phyloP scores from a whole-genome alignment of 2,329 filamentous ascomycete species.

The Talaromyces sp. region DNA sequence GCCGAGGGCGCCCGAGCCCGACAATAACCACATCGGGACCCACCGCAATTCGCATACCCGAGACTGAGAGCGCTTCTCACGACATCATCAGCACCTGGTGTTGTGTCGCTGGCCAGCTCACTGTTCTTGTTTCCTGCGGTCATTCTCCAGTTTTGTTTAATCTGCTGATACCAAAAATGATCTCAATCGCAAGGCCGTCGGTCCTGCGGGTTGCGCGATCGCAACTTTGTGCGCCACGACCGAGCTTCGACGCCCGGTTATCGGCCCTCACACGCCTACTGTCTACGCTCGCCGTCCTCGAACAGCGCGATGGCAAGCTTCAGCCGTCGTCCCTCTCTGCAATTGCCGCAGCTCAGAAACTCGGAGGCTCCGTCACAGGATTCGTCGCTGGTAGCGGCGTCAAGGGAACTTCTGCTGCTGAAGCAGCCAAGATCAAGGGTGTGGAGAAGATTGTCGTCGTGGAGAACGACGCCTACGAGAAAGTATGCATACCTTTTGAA shows the following conservation, averaged over 20 bases:
- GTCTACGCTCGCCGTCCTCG: conserved; percentile 84
- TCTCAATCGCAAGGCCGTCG: conserved; percentile 33
- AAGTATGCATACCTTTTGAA: conserved; percentile 48
- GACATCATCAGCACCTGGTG: conserved; percentile 1
- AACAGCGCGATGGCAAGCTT: conserved; percentile 86
- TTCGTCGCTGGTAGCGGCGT: conserved; percentile 80
- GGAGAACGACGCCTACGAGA: conserved; percentile 87
- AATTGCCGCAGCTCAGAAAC: conserved; percentile 76
- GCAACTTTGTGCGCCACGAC: conserved; percentile 38
- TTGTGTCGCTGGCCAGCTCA: conserved; percentile 7
- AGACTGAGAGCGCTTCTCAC: background rate
- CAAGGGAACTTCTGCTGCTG: conserved; percentile 65
- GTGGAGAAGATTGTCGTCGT: conserved; percentile 87
- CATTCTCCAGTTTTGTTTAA: background rate
- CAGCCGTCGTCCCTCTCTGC: conserved; percentile 76
- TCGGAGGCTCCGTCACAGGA: conserved; percentile 79
- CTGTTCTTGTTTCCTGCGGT: background rate
- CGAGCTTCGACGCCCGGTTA: conserved; percentile 41
- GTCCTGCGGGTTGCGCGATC: conserved; percentile 39
- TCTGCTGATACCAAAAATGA: conserved; percentile 1
- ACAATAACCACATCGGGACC: background rate
- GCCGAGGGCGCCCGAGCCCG: background rate
- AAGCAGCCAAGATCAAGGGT: conserved; percentile 83
- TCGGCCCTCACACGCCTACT: conserved; percentile 64
- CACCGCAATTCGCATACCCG: background rate